A percentile compares a stretch with the other conserved stretches of the same genome.
Evolutionary conservation across 306 rosid species (phyloP).

Genomic region (Cyclanthera cordifolia): DNA sequence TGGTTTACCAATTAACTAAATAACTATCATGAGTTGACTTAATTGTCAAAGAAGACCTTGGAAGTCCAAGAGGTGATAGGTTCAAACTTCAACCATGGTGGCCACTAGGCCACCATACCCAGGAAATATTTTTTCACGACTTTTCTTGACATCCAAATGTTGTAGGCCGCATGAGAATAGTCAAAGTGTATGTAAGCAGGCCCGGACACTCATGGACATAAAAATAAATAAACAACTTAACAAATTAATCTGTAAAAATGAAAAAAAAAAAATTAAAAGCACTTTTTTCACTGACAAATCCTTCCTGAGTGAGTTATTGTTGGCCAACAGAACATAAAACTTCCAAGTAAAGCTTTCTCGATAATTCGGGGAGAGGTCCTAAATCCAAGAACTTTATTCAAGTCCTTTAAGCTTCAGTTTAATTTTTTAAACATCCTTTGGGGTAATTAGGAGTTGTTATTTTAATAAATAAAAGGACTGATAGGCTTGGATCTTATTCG

Average conservation of each 20-base stretch:
- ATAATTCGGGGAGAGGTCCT: neutral
- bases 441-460: neutral
- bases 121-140: too few relatives aligned
- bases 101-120: too few relatives aligned
- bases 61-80: too few relatives aligned
- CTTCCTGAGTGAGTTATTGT: neutral
- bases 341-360: neutral
- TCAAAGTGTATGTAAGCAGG: too few relatives aligned
- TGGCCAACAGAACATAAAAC: neutral
- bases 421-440: neutral
- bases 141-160: too few relatives aligned
- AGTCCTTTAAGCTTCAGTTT: neutral
- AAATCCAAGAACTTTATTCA: neutral
- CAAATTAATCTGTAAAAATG: neutral
- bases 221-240: neutral
- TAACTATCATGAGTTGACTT: too few relatives aligned
- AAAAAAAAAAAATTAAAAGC: neutral
- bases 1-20: neutral
- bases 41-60: too few relatives aligned
- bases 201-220: too few relatives aligned
- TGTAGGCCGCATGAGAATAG: too few relatives aligned
- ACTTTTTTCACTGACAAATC: neutral
- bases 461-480: neutral
- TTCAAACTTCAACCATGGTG: too few relatives aligned
- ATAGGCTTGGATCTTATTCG: neutral